These are phyloP conservation scores for Trichoderma sp. DNA, from an alignment of 2,329 filamentous ascomycete species.

Conservation along the genomic window DNA sequence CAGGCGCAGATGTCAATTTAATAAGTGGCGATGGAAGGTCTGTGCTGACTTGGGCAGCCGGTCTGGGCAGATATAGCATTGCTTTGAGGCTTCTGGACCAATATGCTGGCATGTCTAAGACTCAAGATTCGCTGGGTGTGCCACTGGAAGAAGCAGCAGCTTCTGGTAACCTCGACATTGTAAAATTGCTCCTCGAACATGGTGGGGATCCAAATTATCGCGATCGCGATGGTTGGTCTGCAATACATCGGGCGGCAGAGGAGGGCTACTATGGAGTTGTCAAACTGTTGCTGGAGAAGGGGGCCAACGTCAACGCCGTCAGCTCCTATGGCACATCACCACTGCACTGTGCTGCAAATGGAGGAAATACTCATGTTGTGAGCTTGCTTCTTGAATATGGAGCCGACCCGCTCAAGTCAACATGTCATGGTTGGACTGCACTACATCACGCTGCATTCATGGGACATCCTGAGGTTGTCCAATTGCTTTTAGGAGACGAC, in stretches of 20 bases:
- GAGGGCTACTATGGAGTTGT: background rate
- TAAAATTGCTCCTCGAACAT: background rate
- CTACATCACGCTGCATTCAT: background rate
- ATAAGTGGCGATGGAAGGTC: background rate
- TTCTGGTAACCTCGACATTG: background rate
- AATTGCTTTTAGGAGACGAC: background rate
- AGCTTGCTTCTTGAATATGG: background rate
- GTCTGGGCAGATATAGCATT: background rate
- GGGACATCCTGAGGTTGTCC: background rate
- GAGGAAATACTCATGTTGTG: background rate
- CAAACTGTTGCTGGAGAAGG: background rate
- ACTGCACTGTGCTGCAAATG: conserved; percentile 1
- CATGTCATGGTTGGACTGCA: conserved; percentile 10
- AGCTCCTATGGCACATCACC: conserved; percentile 9
- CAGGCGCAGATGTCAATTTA: background rate
- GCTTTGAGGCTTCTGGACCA: background rate
- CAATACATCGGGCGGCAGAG: background rate
- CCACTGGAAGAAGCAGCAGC: background rate
- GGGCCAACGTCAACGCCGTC: background rate
- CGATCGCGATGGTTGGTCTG: background rate
- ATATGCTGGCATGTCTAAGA: background rate
- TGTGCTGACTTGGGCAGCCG: background rate
- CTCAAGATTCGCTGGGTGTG: background rate
- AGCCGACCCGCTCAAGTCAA: conserved; percentile 5
- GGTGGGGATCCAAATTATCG: background rate